These are phyloP conservation scores for Coemansia sp. DNA, from an alignment of 192 early-diverging fungal genomes.

Conservation along the genomic window DNA sequence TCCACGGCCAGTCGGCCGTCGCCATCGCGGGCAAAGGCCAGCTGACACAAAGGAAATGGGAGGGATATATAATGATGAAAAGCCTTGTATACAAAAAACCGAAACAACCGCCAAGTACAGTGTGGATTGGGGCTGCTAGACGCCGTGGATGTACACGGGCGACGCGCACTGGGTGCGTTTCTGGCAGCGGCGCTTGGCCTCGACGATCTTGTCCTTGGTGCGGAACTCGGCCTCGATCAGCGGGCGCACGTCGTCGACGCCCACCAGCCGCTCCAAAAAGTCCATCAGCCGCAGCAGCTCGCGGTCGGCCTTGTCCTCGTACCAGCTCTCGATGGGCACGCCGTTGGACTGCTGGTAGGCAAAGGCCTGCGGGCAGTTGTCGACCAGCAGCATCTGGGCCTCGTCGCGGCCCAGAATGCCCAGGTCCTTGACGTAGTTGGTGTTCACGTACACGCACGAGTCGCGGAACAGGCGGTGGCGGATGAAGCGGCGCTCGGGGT, in stretches of 20 bases:
- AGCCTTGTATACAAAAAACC: no score
- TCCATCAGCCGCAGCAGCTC: conserved; percentile 59
- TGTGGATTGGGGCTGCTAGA: no score
- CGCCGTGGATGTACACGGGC: not conserved
- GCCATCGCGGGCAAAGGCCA: not conserved
- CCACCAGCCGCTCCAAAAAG: conserved; percentile 58
- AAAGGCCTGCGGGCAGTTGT: conserved; percentile 73
- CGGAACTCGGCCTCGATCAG: conserved; percentile 56
- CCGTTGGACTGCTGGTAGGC: conserved; percentile 71
- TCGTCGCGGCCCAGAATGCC: conserved; percentile 64
- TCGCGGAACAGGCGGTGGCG: conserved; percentile 67
- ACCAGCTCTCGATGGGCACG: conserved; percentile 70
- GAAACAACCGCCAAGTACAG: no score
- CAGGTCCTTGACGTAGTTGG: conserved; percentile 71
- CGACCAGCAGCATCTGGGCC: conserved; percentile 60
- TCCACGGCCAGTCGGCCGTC: not conserved
- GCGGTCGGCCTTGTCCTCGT: conserved; percentile 62
- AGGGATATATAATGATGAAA: no score
- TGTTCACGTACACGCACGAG: conserved; percentile 61
- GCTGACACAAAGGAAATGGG: no score
- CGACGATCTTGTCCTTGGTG: conserved; percentile 42
- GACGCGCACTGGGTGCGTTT: not conserved
- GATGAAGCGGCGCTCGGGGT: conserved; percentile 59
- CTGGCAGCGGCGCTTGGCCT: conserved; percentile 36
- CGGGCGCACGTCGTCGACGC: conserved; percentile 66